Percentiles rank a stretch among this genome's conserved stretches.
Evolutionary conservation across 148 eudicot species (phyloP).

Genomic region (Fagopyrum esculentum): DNA sequence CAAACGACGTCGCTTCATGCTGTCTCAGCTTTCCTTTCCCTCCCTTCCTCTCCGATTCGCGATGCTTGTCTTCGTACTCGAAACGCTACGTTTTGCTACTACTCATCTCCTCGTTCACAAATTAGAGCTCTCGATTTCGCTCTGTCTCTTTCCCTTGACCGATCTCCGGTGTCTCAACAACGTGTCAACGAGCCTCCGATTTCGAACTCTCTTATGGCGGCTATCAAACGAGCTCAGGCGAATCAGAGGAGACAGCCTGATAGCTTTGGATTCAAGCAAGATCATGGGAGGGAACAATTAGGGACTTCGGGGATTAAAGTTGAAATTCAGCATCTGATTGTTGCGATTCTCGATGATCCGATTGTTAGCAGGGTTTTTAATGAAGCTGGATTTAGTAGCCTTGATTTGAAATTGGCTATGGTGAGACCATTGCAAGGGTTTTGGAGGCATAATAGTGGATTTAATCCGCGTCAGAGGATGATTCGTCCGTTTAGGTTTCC

Average conservation of each 20-base stretch:
- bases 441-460: conserved; percentile 20
- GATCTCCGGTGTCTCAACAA: conserved; percentile 39
- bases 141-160: conserved; percentile 53
- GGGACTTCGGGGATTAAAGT: conserved; percentile 44
- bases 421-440: conserved; percentile 52
- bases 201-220: conserved; percentile 92
- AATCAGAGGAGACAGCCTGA: conserved; percentile 77
- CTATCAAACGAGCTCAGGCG: conserved; percentile 80
- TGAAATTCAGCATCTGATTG: conserved; percentile 55
- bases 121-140: conserved; percentile 65
- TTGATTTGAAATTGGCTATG: conserved; percentile 63
- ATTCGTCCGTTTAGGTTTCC: conserved; percentile 37
- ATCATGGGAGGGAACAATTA: conserved; percentile 16
- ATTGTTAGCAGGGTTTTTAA: conserved; percentile 72
- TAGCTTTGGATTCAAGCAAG: conserved; percentile 34
- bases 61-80: conserved; percentile 66
- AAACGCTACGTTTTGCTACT: conserved; percentile 35
- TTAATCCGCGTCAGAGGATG: conserved; percentile 14
- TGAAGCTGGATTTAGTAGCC: conserved; percentile 77
- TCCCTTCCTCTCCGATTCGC: conserved; percentile 50
- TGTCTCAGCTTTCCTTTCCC: conserved; percentile 54
- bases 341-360: conserved; percentile 87
- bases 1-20: conserved; percentile 84
- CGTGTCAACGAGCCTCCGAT: conserved; percentile 49
- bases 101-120: conserved; percentile 38